Evolutionary conservation across 2,329 filamentous ascomycete species (phyloP), one percentile per base, ranked within the genome.

Genomic region (Mollisia scopiformis): DNA sequence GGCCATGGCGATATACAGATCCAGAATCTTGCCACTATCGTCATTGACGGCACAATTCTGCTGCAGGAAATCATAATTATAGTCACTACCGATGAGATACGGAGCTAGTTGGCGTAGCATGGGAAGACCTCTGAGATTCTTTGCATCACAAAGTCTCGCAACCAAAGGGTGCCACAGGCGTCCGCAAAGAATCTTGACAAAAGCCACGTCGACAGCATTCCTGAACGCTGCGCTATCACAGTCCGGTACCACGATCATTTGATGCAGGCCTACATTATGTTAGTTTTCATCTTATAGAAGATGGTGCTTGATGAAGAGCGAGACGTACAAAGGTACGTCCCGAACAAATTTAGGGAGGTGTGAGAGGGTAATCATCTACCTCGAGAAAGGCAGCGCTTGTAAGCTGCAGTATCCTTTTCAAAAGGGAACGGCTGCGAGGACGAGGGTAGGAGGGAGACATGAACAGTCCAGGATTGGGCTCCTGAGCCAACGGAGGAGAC

Each of bases 361-460:
- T 13, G 31, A 35, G 23, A 47, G 43, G 43, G 39, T 43, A 23
- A 14, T 47, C 43, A 47, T 47, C 23, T 59, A 57, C 60, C 84
- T 16, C 84, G 81, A 14, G 84, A 87, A 4, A 87, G 76, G 47
- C 84, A 86, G 46, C 84, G 78, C 68, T 86, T 86, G 72, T 87
- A 87, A 3, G 84, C 84, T 41, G 78, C 82, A 14, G 84, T 86
- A 65, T 86, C 83, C 68, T 84, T 84, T 72, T 87, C 84, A 69
- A 87, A 87, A 0, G 84, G 84, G 64, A 86, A 85, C 4, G 83
- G 81, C 58, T 83, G 80, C 33, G 78, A 78, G 13, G 76, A 77
- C 50, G 79, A 81, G 3, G 84, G 84, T 37, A 87, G 76, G 13
- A 87, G 77, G 2, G 84, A 87, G 35, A 87, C 77, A 66, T 87